A percentile compares a stretch with the other conserved stretches of the same genome.
phyloP scores from a whole-genome alignment of 1,284 basidiomycete species.

The Cutaneotrichosporon dermatis region DNA sequence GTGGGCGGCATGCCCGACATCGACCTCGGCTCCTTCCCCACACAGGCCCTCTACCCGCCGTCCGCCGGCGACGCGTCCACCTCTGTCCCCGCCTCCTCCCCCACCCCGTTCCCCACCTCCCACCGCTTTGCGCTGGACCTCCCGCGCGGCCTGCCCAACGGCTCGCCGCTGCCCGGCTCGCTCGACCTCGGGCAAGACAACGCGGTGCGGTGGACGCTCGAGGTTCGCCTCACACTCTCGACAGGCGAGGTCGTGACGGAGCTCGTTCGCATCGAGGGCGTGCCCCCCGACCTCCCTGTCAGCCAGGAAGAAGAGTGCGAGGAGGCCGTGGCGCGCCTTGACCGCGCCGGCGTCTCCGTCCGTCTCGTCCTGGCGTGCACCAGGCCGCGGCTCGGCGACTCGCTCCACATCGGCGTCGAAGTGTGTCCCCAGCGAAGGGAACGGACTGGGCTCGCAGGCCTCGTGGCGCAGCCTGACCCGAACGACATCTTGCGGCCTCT shows the following conservation, averaged over 20 bases:
- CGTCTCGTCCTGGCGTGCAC: constrained; percentile 33
- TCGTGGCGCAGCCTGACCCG: constrained; percentile 32
- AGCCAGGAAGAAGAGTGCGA: constrained; percentile 3
- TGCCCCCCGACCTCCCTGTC: constrained; percentile 30
- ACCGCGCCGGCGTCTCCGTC: constrained; percentile 30
- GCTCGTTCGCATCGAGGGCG: constrained; percentile 34
- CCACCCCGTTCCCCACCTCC: constrained; percentile 26
- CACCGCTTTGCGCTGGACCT: constrained; percentile 39
- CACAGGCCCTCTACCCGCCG: constrained; percentile 30
- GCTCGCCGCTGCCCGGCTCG: constrained; percentile 32
- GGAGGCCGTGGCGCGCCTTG: constrained; percentile 32
- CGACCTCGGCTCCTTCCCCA: constrained; percentile 21
- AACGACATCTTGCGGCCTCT: constrained; percentile 33
- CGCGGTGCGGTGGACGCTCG: constrained; percentile 31
- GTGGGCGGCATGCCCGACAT: constrained; percentile 25
- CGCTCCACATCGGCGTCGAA: constrained; percentile 40
- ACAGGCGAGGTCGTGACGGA: constrained; percentile 26
- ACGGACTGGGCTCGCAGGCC: constrained; percentile 32
- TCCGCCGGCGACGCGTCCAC: background rate
- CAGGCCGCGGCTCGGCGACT: constrained; percentile 31
- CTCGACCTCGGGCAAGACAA: constrained; percentile 32
- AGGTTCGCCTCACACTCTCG: constrained; percentile 25
- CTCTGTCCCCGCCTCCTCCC: constrained; percentile 1
- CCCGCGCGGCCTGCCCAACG: constrained; percentile 18
- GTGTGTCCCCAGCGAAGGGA: constrained; percentile 27